These are phyloP conservation scores for Zasmidium angulare DNA, from an alignment of 2,329 filamentous ascomycete genomes.

Conservation along the genomic window DNA sequence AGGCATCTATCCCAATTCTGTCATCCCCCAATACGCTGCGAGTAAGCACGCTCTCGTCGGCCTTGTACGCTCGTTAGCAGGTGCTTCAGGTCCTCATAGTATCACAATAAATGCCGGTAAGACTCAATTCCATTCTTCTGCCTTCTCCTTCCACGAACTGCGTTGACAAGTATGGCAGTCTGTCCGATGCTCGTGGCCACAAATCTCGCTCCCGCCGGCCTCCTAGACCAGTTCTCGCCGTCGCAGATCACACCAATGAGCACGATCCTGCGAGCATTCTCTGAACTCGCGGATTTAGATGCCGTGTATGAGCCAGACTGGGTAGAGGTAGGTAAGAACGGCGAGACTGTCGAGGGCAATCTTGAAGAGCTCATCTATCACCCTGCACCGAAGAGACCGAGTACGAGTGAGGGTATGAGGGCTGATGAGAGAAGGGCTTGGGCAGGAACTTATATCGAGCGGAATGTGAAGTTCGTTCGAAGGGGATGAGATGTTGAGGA, in stretches of 20 bases:
- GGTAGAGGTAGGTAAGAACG: conserved; percentile 26
- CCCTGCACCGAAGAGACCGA: conserved; percentile 19
- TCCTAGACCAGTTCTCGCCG: conserved; percentile 38
- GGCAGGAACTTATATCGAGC: conserved; percentile 30
- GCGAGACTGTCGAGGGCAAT: conserved; percentile 31
- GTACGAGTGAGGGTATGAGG: conserved; percentile 19
- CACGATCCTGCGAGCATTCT: conserved; percentile 42
- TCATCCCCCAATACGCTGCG: conserved; percentile 43
- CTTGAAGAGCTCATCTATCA: conserved; percentile 29
- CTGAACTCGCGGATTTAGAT: conserved; percentile 33
- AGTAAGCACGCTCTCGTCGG: conserved; percentile 46
- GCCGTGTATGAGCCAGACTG: conserved; percentile 27
- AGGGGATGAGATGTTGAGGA: neutral
- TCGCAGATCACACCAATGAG: conserved; percentile 43
- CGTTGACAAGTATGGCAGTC: conserved; percentile 26
- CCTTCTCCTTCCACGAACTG: no score
- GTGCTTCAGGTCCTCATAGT: conserved; percentile 34
- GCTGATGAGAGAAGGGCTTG: conserved; percentile 26
- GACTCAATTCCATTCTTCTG: no score
- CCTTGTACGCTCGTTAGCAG: conserved; percentile 38
- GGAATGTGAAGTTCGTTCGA: conserved; percentile 17
- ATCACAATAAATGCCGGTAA: conserved; percentile 38
- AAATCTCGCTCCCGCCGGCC: conserved; percentile 39
- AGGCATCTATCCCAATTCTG: conserved; percentile 36
- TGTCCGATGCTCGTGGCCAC: conserved; percentile 43